phyloP scores from a whole-genome alignment of 768 basidiomycete genomes.

The Mycena indigotica region DNA sequence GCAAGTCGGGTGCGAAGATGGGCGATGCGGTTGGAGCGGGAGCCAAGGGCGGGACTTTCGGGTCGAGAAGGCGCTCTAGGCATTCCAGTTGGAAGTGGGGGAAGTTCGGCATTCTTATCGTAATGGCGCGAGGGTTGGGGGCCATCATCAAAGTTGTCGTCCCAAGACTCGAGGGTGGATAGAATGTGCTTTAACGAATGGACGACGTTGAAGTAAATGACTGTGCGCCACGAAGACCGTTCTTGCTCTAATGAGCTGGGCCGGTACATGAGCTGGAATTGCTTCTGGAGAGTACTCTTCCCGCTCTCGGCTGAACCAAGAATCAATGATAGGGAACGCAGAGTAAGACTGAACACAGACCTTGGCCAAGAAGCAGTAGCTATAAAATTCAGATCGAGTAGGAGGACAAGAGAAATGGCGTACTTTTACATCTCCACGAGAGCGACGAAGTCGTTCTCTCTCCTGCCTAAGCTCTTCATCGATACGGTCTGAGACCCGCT shows the following conservation, averaged over 20 bases:
- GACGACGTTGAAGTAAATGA: constrained; percentile 78
- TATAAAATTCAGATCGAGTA: constrained; percentile 31
- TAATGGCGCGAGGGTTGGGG: constrained; percentile 18
- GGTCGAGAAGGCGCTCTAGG: constrained; percentile 32
- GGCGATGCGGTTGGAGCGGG: constrained; percentile 42
- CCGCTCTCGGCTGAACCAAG: constrained; percentile 61
- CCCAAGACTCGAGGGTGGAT: constrained; percentile 61
- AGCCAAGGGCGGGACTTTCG: constrained; percentile 31
- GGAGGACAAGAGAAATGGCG: constrained; percentile 27
- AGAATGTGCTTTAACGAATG: constrained; percentile 72
- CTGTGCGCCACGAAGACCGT: constrained; percentile 70
- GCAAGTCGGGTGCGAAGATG: constrained; percentile 61
- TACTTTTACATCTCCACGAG: constrained; percentile 78
- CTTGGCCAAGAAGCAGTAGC: constrained; percentile 74
- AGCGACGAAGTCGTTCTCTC: constrained; percentile 62
- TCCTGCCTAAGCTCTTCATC: constrained; percentile 79
- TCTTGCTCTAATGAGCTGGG: constrained; percentile 70
- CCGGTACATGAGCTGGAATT: constrained; percentile 81
- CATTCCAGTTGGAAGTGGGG: constrained; percentile 12
- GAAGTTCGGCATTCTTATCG: constrained; percentile 4
- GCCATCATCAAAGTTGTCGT: constrained; percentile 56
- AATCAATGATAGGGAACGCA: background rate
- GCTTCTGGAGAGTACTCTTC: constrained; percentile 77
- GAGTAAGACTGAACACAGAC: constrained; percentile 3
- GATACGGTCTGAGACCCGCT: constrained; percentile 75